These are phyloP conservation scores for Pachyrhizus erosus DNA, from an alignment of 306 rosid genomes.

Conservation along the genomic window DNA sequence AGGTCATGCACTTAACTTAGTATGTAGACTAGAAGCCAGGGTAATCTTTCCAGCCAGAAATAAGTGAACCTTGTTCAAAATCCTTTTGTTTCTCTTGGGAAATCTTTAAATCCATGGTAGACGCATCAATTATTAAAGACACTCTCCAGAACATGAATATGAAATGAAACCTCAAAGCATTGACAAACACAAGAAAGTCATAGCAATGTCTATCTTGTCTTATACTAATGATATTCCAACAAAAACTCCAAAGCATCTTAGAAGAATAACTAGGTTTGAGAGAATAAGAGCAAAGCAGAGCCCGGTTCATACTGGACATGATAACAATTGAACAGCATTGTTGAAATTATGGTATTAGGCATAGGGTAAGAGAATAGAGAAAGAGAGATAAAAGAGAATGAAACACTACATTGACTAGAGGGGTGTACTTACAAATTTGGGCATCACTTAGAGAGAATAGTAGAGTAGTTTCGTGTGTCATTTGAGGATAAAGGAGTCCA, in stretches of 20 bases:
- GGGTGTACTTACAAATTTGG: too few relatives aligned
- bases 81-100: not conserved
- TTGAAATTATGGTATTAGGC: not conserved
- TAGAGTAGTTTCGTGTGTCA: too few relatives aligned
- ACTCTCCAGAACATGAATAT: not conserved
- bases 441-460: too few relatives aligned
- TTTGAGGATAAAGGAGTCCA: too few relatives aligned
- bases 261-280: not conserved
- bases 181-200: not conserved
- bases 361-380: not conserved
- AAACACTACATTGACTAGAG: not conserved
- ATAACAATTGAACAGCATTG: not conserved
- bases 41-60: not conserved
- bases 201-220: not conserved
- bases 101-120: not conserved
- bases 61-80: not conserved
- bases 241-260: not conserved
- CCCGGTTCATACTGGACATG: constrained; percentile 12
- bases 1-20: not conserved
- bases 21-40: not conserved
- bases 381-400: not conserved
- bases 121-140: not conserved
- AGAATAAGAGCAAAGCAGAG: not conserved
- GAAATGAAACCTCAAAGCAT: constrained; percentile 8
- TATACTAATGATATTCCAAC: not conserved